A percentile compares a stretch with the other conserved stretches of the same genome.
Evolutionary conservation across 2,329 filamentous ascomycete species (phyloP).

Genomic region (Penicillium paneum): DNA sequence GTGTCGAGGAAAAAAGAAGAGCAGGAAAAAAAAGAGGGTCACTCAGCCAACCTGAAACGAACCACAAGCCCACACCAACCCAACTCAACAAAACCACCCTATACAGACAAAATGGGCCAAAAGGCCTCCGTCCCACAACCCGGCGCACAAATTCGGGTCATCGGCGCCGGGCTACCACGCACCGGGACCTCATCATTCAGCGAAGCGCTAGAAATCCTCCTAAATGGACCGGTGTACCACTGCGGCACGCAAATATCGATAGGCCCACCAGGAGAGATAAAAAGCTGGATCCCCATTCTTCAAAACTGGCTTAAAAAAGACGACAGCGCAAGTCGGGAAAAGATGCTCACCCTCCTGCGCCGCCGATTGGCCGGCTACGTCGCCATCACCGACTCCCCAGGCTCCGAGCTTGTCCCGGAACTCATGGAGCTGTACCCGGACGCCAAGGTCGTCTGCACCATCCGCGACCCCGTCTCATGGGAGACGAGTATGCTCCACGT

Average conservation of each 20-base stretch:
- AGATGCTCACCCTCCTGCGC: constrained; percentile 13
- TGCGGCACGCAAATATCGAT: constrained; percentile 43
- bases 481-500: constrained; percentile 24
- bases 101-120: constrained; percentile 19
- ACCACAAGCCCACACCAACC: not conserved
- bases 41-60: not conserved
- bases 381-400: constrained; percentile 48
- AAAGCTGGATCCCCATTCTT: constrained; percentile 23
- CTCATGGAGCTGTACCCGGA: constrained; percentile 50
- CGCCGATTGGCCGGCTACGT: constrained; percentile 41
- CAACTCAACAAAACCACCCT: not conserved
- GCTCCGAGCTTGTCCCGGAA: constrained; percentile 44
- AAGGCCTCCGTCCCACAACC: constrained; percentile 16
- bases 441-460: constrained; percentile 47
- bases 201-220: constrained; percentile 47
- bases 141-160: constrained; percentile 23
- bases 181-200: constrained; percentile 53
- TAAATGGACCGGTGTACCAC: constrained; percentile 51
- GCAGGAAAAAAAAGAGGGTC: not conserved
- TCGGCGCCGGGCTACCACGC: constrained; percentile 37
- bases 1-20: too few species aligned
- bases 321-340: not conserved
- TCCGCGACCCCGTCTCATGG: constrained; percentile 23
- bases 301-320: constrained; percentile 12
- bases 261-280: constrained; percentile 22